A percentile compares a stretch with the other conserved stretches of the same genome.
phyloP scores from a whole-genome alignment of 129 eudicot species.

The Centaurea solstitialis region DNA sequence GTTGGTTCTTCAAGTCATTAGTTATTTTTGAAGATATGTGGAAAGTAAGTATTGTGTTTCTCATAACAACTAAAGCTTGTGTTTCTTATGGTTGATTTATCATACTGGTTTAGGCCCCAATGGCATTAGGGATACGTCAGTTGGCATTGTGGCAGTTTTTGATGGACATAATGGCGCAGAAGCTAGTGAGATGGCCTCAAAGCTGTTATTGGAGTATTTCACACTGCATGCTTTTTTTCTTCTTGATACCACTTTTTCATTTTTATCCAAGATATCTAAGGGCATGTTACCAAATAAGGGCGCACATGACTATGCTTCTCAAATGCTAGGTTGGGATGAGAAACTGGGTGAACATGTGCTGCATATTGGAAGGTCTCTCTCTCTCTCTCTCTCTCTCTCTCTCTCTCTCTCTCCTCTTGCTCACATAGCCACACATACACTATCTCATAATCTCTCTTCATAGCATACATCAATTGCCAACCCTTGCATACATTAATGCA shows the following conservation, averaged over 20 bases:
- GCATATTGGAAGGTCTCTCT: constrained; percentile 65
- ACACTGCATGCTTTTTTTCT: constrained; percentile 77
- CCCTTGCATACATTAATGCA: not conserved
- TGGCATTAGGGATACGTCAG: constrained; percentile 66
- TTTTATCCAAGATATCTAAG: constrained; percentile 49
- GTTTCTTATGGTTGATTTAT: constrained; percentile 21
- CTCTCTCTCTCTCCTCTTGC: not conserved
- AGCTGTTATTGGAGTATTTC: constrained; percentile 78
- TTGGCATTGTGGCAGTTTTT: constrained; percentile 88
- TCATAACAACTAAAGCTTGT: constrained; percentile 3
- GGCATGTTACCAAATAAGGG: constrained; percentile 58
- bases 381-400: constrained; percentile 4
- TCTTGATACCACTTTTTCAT: constrained; percentile 73
- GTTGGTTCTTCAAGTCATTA: not conserved
- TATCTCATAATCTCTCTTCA: not conserved
- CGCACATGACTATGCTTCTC: constrained; percentile 39
- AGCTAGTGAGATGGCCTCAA: constrained; percentile 97
- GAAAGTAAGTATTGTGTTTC: not conserved
- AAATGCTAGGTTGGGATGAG: constrained; percentile 47
- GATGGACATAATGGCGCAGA: constrained; percentile 99
- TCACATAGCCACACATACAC: constrained; percentile 3
- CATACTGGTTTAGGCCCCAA: constrained; percentile 48
- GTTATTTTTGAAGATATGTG: not conserved
- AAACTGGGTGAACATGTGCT: constrained; percentile 43
- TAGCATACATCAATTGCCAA: not conserved